These are phyloP conservation scores for Musa troglodytarum DNA, from an alignment of 176 grass and related monocot genomes.

Conservation along the genomic window DNA sequence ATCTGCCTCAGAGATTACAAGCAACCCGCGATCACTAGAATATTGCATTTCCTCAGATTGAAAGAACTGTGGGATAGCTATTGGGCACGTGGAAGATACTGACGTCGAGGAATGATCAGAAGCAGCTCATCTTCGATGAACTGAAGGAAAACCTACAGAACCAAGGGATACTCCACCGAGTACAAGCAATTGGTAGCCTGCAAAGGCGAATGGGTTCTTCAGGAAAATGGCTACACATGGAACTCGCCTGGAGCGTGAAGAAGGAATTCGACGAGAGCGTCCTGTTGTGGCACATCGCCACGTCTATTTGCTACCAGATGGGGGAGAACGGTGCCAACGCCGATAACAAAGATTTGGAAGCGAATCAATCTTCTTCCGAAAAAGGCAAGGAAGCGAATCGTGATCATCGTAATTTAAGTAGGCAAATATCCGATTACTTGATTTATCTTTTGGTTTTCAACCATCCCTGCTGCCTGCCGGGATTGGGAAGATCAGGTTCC, in stretches of 20 bases:
- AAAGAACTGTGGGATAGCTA: neutral
- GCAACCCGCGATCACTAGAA: neutral
- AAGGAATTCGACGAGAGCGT: conserved; percentile 35
- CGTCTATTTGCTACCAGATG: conserved; percentile 21
- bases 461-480: conserved; percentile 42
- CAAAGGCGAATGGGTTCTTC: neutral
- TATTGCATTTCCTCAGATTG: neutral
- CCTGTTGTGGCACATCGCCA: conserved; percentile 38
- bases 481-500: conserved; percentile 43
- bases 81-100: neutral
- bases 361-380: neutral
- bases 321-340: neutral
- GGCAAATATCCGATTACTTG: conserved; percentile 31
- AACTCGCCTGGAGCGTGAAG: conserved; percentile 15
- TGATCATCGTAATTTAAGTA: neutral
- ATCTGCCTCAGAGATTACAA: conserved; percentile 16
- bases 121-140: conserved; percentile 29
- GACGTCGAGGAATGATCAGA: neutral
- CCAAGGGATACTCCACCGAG: neutral
- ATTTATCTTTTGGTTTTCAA: conserved; percentile 32
- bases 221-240: neutral
- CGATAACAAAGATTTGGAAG: neutral
- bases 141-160: neutral
- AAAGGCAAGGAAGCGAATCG: neutral
- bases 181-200: neutral